Base-by-base conservation (phyloP, 306 rosid genomes). In the Calophaca sinica region DNA sequence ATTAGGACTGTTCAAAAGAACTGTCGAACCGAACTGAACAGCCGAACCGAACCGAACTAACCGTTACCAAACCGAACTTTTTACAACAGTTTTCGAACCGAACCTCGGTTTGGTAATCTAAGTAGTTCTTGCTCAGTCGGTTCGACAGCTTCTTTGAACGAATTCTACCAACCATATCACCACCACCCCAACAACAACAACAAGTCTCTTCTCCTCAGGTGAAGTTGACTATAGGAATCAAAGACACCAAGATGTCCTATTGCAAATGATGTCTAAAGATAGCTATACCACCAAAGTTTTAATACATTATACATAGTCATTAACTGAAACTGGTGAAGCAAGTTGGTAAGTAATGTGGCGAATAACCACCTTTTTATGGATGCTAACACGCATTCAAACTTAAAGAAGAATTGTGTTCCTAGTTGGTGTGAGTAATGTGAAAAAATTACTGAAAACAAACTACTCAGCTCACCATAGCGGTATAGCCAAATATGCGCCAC, bases 381-480 rank as follows among this genome's bases (percentile, higher is more conserved):
- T n/a, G n/a, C n/a, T n/a, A n/a, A n/a, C n/a, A n/a, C n/a, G n/a
- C n/a, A n/a, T n/a, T n/a, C n/a, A n/a, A n/a, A n/a, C n/a, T n/a
- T n/a, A n/a, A n/a, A n/a, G n/a, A n/a, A n/a, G n/a, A n/a, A n/a
- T n/a, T n/a, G n/a, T n/a, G n/a, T n/a, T n/a, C n/a, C n/a, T n/a
- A n/a, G n/a, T n/a, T n/a, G n/a, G n/a, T n/a, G n/a, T n/a, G n/a
- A n/a, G n/a, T n/a, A n/a, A 14, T 10, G 71, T 31, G 74, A 68
- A 62, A 33, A 42, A 36, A 12, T 54, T 49, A 20, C 33, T 49
- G 58, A 52, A 57, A 28, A 66, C 62, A 68, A 52, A 60, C 60
- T 39, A 51, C 42, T 13, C 59, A 49, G 71, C 58, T 64, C 79
- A 64, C 5, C 4, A 1, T 6, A 38, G 26, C 31, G 29, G 6